phyloP scores from a whole-genome alignment of 345 rosid genomes.

The Cardiospermum halicacabum region DNA sequence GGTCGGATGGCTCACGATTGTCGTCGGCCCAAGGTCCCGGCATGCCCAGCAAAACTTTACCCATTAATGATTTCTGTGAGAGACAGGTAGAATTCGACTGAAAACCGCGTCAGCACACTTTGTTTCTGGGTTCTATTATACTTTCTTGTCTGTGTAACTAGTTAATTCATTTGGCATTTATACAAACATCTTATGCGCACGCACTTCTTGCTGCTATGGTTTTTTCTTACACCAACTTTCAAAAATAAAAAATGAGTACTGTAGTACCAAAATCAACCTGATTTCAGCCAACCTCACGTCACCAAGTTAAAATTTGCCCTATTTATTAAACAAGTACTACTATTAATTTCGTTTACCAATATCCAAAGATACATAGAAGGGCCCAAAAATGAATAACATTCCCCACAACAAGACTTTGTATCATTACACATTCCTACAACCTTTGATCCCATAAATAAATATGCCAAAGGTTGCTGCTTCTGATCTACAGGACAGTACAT shows the following conservation, averaged over 20 bases:
- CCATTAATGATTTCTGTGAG: conserved; percentile 29
- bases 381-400: not conserved
- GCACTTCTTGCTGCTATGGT: not conserved
- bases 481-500: too few relatives aligned
- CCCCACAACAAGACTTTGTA: not conserved
- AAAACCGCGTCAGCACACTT: not conserved
- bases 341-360: too few relatives aligned
- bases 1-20: conserved; percentile 62
- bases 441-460: not conserved
- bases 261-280: too few relatives aligned
- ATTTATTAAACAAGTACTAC: too few relatives aligned
- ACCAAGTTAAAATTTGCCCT: too few relatives aligned
- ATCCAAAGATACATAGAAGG: not conserved
- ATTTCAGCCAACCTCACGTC: too few relatives aligned
- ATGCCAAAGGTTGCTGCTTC: not conserved
- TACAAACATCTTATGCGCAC: not conserved
- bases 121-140: not conserved
- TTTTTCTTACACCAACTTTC: too few relatives aligned
- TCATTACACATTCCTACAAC: not conserved
- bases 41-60: conserved; percentile 49
- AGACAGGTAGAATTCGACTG: not conserved
- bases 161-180: not conserved
- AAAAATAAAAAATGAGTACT: too few relatives aligned
- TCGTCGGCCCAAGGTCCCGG: conserved; percentile 88
- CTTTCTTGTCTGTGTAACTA: too few relatives aligned